phyloP scores from a whole-genome alignment of 345 rosid genomes.

The Microcos paniculata region DNA sequence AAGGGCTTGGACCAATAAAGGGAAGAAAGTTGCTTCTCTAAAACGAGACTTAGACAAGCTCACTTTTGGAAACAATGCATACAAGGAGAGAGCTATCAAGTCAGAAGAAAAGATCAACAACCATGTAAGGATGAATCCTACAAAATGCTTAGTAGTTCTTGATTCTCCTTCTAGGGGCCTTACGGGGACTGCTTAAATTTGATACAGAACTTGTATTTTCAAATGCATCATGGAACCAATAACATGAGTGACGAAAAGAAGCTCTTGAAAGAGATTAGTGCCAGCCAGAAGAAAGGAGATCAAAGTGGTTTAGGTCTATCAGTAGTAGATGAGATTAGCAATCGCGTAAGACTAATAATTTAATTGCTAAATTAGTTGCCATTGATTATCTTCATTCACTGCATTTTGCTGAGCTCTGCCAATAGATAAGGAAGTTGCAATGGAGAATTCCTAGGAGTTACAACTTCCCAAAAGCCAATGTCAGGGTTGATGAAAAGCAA shows the following conservation, averaged over 20 bases:
- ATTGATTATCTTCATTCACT: too few species aligned
- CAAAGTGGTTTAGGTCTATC: neutral
- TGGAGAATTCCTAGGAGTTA: neutral
- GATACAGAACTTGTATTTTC: neutral
- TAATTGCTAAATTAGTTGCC: too few species aligned
- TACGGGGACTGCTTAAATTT: neutral
- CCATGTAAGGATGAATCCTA: slow-evolving; percentile 7
- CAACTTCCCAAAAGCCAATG: neutral
- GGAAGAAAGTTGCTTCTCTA: neutral
- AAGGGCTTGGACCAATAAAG: neutral
- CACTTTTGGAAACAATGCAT: slow-evolving; percentile 10
- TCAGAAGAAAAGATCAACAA: neutral
- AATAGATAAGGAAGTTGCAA: neutral
- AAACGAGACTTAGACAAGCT: slow-evolving; percentile 10
- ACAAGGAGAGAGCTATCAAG: neutral
- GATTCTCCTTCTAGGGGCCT: neutral
- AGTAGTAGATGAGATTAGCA: neutral
- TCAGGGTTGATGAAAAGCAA: neutral
- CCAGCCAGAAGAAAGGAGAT: neutral
- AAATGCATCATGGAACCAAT: neutral
- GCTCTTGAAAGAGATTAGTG: slow-evolving; percentile 2
- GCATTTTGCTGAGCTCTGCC: neutral
- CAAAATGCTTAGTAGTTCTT: neutral
- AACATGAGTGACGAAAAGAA: neutral
- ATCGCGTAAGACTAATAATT: neutral